phyloP scores from a whole-genome alignment of 176 grass and related monocot species.

The Luzula sylvatica region DNA sequence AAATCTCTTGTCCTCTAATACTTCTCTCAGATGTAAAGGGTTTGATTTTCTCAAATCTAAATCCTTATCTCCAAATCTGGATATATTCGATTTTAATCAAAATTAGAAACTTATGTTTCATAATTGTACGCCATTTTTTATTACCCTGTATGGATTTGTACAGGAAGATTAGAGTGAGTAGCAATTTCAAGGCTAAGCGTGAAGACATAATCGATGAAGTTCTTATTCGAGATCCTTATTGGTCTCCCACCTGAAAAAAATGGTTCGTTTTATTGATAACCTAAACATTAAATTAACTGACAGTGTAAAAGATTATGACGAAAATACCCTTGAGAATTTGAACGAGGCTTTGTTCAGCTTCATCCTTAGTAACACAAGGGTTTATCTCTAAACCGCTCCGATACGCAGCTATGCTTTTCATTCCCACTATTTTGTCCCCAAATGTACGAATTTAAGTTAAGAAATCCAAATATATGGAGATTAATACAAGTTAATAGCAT shows the following conservation, averaged over 20 bases:
- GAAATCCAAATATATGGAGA: conserved; percentile 18
- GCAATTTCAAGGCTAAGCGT: conserved; percentile 64
- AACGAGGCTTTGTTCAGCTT: conserved; percentile 77
- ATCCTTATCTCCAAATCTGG: conserved; percentile 95
- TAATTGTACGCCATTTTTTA: background rate
- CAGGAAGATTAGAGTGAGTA: conserved; percentile 38
- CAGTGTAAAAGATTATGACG: background rate
- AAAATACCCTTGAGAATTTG: conserved; percentile 53
- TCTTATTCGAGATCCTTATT: conserved; percentile 75
- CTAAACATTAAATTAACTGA: background rate
- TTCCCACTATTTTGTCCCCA: conserved; percentile 51
- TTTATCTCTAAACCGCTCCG: conserved; percentile 84
- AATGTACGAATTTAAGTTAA: conserved; percentile 51
- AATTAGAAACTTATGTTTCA: background rate
- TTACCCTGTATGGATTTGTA: conserved; percentile 99
- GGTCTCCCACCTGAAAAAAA: conserved; percentile 69
- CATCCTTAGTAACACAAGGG: conserved; percentile 46
- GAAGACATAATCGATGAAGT: conserved; percentile 88
- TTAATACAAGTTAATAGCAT: background rate
- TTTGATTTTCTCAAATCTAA: conserved; percentile 78
- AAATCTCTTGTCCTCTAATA: conserved; percentile 89
- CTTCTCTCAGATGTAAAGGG: conserved; percentile 62
- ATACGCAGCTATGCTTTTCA: conserved; percentile 96
- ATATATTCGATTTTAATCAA: conserved; percentile 18
- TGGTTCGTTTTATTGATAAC: background rate